Conservation (phyloP, 805 yeast species). For the Yarrowia sp. region DNA sequence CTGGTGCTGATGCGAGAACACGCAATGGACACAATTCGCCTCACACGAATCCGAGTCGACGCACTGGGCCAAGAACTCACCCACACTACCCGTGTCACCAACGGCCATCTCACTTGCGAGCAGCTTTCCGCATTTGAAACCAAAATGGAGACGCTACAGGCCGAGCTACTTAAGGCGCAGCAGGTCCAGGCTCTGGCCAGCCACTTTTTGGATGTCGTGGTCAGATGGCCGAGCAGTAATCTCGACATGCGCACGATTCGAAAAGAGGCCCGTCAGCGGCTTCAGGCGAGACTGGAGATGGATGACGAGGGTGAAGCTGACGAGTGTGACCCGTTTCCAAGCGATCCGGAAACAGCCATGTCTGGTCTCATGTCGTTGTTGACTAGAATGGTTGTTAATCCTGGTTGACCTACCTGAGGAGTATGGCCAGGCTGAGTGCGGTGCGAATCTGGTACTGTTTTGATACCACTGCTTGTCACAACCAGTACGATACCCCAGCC, state of each 20-base stretch:
- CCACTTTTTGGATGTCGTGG: conserved; percentile 14
- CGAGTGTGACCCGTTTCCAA: neutral
- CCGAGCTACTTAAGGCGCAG: neutral
- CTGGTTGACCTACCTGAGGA: too few relatives aligned
- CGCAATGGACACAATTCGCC: conserved; percentile 6
- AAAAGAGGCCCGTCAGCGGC: neutral
- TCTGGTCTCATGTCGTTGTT: neutral
- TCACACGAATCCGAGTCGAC: neutral
- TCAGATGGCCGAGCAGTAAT: conserved; percentile 4
- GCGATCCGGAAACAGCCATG: neutral
- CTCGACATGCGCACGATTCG: conserved; percentile 1
- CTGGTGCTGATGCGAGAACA: conserved; percentile 6
- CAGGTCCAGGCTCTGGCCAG: conserved; percentile 9
- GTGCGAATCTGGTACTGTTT: too few relatives aligned
- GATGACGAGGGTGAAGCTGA: neutral
- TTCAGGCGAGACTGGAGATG: neutral
- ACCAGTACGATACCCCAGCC: too few relatives aligned
- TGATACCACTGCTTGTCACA: too few relatives aligned
- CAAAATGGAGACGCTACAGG: neutral
- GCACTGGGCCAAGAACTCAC: neutral
- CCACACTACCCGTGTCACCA: neutral
- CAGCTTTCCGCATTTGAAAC: conserved; percentile 18
- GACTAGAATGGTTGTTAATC: neutral
- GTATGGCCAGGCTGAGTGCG: too few relatives aligned
- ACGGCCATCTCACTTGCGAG: conserved; percentile 22